A percentile compares a stretch with the other conserved stretches of the same genome.
Conservation (phyloP, 1,284 basidiomycete species). For the Cutaneotrichosporon sp. region DNA sequence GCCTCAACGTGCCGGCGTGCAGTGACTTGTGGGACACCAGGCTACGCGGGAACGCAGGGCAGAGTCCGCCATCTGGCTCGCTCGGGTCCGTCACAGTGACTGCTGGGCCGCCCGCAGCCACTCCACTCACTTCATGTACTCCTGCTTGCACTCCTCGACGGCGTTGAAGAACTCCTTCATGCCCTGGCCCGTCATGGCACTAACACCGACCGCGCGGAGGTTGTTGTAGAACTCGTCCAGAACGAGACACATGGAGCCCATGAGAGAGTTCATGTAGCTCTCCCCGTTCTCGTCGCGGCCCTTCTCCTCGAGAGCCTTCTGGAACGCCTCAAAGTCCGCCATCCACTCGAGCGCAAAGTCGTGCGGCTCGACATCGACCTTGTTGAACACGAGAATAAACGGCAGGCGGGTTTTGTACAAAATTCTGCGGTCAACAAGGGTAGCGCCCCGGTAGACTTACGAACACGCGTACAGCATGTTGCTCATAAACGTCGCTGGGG, state of each 20-base stretch:
- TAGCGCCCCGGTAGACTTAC: conserved; percentile 49
- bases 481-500: conserved; percentile 98
- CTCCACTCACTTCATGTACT: conserved; percentile 71
- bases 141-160: conserved; percentile 76
- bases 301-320: conserved; percentile 55
- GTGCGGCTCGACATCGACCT: conserved; percentile 82
- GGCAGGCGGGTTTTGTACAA: conserved; percentile 97
- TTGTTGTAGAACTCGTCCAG: conserved; percentile 99
- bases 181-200: conserved; percentile 89
- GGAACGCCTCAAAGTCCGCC: conserved; percentile 82
- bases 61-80: too few relatives aligned
- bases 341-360: conserved; percentile 97
- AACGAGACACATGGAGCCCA: conserved; percentile 98
- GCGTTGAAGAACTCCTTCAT: conserved; percentile 86
- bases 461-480: conserved; percentile 99
- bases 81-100: too few relatives aligned
- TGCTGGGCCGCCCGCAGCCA: not conserved
- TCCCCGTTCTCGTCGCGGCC: conserved; percentile 77
- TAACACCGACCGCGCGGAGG: conserved; percentile 89
- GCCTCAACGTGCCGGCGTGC: too few relatives aligned
- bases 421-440: conserved; percentile 57
- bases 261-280: conserved; percentile 97
- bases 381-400: conserved; percentile 98
- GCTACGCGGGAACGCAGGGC: too few relatives aligned
- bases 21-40: too few relatives aligned